Base-by-base conservation (phyloP, 148 eudicot species). In the Persicaria maculosa region DNA sequence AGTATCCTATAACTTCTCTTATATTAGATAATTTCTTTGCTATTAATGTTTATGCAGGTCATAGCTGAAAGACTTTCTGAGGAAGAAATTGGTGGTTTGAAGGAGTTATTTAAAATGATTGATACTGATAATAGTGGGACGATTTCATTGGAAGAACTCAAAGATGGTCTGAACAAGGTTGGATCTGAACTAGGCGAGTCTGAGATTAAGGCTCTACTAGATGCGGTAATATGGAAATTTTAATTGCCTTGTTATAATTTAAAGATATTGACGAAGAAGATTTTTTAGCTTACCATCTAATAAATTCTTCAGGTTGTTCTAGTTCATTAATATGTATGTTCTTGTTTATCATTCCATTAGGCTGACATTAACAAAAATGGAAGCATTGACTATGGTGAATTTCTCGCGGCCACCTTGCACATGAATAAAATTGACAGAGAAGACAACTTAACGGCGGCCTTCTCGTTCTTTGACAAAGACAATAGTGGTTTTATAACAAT, bases 61-160 rank as follows among this genome's bases (percentile, higher is more conserved):
- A 82, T 79, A 64, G 85, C 82, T 7, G 82, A 82, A 77, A 79
- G 85, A 53, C 82, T 82, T n/a, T 82, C 85, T 46, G 85, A 82
- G 77, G 82, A 82, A 77, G 85, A 82, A 74, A 82, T 82, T 47
- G 85, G 85, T 48, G 85, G 85, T 52, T 71, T 82, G 44, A 82
- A 77, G 47, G 80, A 82, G 79, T 71, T 82, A 64, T 82, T 82
- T 47, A 82, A 71, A 69, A 82, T 82, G 85, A 77, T 82, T 70
- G 85, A 82, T 55, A 82, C 82, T 54, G 85, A 82, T 62, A 79
- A 72, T 62, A 82, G 85, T 43, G 82, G 85, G 15, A 77, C 82
- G 12, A 82, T 82, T 74, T 76, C 85, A 79, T 82, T 79, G 64
- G 85, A 82, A 40, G 85, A 79, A 73, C 78, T 82, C 46, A 79